Percentiles rank a stretch among this genome's conserved stretches.
Evolutionary conservation across 2,329 filamentous ascomycete genomes (phyloP).

Genomic region (Epicoccum sorghinum): DNA sequence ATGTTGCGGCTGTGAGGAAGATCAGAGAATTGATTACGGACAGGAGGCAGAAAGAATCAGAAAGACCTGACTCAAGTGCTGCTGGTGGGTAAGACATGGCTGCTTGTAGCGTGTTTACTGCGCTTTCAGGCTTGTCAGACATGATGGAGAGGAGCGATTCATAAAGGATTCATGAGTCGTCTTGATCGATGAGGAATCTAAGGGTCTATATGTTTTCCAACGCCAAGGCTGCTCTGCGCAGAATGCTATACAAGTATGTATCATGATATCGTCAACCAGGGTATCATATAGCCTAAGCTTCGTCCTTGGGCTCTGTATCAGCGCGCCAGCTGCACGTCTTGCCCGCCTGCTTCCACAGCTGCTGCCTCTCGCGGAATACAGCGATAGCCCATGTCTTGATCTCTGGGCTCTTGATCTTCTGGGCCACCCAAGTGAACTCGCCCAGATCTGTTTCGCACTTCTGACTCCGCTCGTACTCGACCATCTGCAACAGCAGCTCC

Average conservation of each 20-base stretch:
- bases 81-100: too few species aligned
- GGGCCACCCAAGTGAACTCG: constrained; percentile 84
- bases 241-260: constrained; percentile 6
- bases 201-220: constrained; percentile 10
- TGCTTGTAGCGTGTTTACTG: too few species aligned
- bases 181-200: constrained; percentile 6
- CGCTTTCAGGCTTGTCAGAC: neutral
- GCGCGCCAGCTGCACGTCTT: constrained; percentile 42
- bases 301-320: constrained; percentile 30
- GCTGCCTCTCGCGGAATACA: constrained; percentile 75
- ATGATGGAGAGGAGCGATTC: neutral
- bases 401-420: constrained; percentile 75
- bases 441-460: constrained; percentile 73
- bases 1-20: constrained; percentile 30
- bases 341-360: constrained; percentile 67
- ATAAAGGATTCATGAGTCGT: neutral
- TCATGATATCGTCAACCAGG: constrained; percentile 8
- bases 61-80: too few species aligned
- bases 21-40: constrained; percentile 25
- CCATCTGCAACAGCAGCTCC: constrained; percentile 91
- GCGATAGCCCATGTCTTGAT: constrained; percentile 80
- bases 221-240: constrained; percentile 1
- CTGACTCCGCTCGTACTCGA: constrained; percentile 86
- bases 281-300: neutral
- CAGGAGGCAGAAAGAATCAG: too few species aligned